Conservation (phyloP, 192 early-diverging fungal species). For the Entomortierella parvispora region DNA sequence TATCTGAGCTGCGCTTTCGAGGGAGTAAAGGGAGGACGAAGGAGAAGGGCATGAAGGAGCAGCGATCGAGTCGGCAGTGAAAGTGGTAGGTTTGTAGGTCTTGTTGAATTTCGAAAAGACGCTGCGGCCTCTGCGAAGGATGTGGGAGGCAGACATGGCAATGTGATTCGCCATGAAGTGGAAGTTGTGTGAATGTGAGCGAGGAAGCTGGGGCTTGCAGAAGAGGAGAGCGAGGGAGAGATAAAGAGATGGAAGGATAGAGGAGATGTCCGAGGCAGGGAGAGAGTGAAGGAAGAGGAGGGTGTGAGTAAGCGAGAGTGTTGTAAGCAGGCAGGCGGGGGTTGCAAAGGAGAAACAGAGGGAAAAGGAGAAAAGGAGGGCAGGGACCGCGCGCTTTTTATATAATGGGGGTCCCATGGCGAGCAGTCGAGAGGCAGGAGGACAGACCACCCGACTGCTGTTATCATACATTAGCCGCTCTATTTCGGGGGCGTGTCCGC, state of each 20-base stretch:
- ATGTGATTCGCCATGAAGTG: slow-evolving; percentile 24
- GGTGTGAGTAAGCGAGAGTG: neutral
- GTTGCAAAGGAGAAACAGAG: neutral
- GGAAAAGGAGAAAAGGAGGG: neutral
- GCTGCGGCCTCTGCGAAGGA: slow-evolving; percentile 41
- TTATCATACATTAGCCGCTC: neutral
- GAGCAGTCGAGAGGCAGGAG: neutral
- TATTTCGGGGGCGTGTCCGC: too few species aligned
- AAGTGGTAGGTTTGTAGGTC: slow-evolving; percentile 24
- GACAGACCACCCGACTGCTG: neutral
- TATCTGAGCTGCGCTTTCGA: neutral
- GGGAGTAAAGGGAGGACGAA: too few species aligned
- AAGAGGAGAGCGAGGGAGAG: neutral
- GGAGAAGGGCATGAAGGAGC: slow-evolving; percentile 12
- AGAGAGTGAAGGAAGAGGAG: neutral
- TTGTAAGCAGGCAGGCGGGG: neutral
- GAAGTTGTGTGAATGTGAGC: neutral
- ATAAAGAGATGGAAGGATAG: neutral
- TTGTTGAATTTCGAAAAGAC: slow-evolving; percentile 54
- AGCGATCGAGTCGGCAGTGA: slow-evolving; percentile 12
- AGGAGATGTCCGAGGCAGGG: neutral
- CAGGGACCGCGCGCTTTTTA: neutral
- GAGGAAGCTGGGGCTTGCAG: neutral
- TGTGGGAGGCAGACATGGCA: slow-evolving; percentile 46
- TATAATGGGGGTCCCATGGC: too few species aligned